phyloP scores from a whole-genome alignment of 2,329 filamentous ascomycete species.

The Fusarium subglutinans region DNA sequence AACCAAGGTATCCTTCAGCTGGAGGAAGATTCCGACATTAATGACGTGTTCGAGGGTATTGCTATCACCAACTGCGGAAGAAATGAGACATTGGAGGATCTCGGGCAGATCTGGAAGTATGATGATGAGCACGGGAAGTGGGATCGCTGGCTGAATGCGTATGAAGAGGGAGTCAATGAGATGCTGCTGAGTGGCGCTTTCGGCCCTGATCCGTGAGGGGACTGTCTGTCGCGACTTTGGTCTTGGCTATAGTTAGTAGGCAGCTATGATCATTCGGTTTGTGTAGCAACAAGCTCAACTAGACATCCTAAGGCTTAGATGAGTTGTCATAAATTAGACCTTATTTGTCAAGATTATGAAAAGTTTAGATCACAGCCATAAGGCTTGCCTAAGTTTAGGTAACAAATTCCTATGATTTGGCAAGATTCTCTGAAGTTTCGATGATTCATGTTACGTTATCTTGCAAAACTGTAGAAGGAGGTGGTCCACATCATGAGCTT shows the following conservation, averaged over 20 bases:
- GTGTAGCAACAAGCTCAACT: background rate
- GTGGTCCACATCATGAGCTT: background rate
- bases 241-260: too few species aligned
- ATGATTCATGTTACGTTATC: background rate
- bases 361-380: background rate
- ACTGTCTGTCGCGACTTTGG: too few species aligned
- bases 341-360: background rate
- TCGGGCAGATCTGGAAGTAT: background rate
- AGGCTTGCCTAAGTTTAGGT: background rate
- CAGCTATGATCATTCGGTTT: background rate
- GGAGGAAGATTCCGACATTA: background rate
- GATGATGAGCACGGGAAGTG: background rate
- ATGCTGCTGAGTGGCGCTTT: background rate
- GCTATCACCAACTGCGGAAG: background rate
- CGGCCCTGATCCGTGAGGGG: background rate
- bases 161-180: background rate
- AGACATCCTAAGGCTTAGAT: background rate
- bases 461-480: background rate
- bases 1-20: background rate
- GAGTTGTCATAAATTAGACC: background rate
- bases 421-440: background rate
- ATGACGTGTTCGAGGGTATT: accelerated
- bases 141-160: background rate
- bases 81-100: accelerated
- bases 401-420: background rate